Base-by-base conservation (phyloP, 2,329 filamentous ascomycete genomes). In the Fusarium nanum region DNA sequence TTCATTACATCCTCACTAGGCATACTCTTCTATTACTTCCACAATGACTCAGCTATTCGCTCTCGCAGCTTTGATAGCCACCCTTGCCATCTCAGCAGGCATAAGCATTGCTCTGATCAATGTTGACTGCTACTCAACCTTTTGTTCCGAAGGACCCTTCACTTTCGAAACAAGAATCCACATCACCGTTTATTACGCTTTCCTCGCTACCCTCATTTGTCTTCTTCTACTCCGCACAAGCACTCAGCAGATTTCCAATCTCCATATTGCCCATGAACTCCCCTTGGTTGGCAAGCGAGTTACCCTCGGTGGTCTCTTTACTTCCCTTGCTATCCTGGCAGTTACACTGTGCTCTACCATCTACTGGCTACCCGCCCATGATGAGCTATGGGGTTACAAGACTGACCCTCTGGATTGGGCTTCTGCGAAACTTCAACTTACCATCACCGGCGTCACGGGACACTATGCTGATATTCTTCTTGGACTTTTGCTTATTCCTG, bases 21-120 rank as follows among this genome's bases (percentile, higher is more conserved):
- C 16, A 28, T 7, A 27, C 6, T 25, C 0, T 18, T 12, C 10
- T 3, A n/a, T 25, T 0, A n/a, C 7, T 11, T 12, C 0, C 6
- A 28, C 3, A 28, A 46, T 46, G 44, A 46, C 23, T 46, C 44
- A 46, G 0, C 12, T 46, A n/a, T 6, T 40, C 2, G n/a, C 32
- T 7, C n/a, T 40, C 5, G 27, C n/a, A 13, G 18, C 20, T 0
- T 18, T 54, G n/a, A 23, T n/a, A 8, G 18, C n/a, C 10, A 44
- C 50, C 7, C n/a, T 42, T 5, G 18, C 25, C 18, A 22, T 18
- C 5, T 54, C 50, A 13, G 34, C 50, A 7, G 37, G 37, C 12
- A 20, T 30, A 14, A 23, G 37, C 16, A 41, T 54, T 22, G 37
- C 27, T 6, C 23, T 54, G 6, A 54, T 54, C 7, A 41, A 44